phyloP scores from a whole-genome alignment of 768 basidiomycete species.

The Dendrothele bispora region DNA sequence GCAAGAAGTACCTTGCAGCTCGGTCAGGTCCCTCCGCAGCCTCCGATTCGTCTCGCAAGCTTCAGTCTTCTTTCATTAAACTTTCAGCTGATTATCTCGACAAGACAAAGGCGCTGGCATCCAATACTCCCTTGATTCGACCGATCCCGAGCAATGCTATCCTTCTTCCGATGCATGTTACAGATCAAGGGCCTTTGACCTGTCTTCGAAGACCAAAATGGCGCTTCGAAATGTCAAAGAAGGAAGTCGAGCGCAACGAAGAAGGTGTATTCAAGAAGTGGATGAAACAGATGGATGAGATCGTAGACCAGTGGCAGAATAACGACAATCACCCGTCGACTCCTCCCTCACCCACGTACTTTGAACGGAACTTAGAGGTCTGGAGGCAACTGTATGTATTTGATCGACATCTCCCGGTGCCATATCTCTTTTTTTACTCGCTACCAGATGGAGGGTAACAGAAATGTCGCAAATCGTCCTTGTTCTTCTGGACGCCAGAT shows the following conservation, averaged over 20 bases:
- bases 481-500: slow-evolving; percentile 86
- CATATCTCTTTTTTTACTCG: slow-evolving; percentile 2
- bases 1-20: slow-evolving; percentile 20
- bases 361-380: slow-evolving; percentile 89
- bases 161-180: slow-evolving; percentile 30
- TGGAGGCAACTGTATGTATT: slow-evolving; percentile 92
- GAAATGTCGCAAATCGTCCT: slow-evolving; percentile 90
- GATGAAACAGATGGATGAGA: slow-evolving; percentile 63
- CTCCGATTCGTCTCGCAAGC: slow-evolving; percentile 43
- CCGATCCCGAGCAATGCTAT: slow-evolving; percentile 49
- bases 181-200: slow-evolving; percentile 25
- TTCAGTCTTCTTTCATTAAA: slow-evolving; percentile 73
- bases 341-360: slow-evolving; percentile 74
- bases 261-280: slow-evolving; percentile 82
- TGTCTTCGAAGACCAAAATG: slow-evolving; percentile 83
- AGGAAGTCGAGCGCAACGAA: slow-evolving; percentile 88
- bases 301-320: slow-evolving; percentile 52
- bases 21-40: slow-evolving; percentile 25
- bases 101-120: slow-evolving; percentile 55
- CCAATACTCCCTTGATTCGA: slow-evolving; percentile 49
- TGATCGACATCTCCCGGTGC: no score
- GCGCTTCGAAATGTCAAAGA: slow-evolving; percentile 83
- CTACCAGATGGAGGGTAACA: slow-evolving; percentile 82
- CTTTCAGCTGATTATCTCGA: slow-evolving; percentile 62
- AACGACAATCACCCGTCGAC: slow-evolving; percentile 24